These are phyloP conservation scores for Aureobasidium sp. DNA, from an alignment of 2,329 filamentous ascomycete genomes.

Conservation along the genomic window DNA sequence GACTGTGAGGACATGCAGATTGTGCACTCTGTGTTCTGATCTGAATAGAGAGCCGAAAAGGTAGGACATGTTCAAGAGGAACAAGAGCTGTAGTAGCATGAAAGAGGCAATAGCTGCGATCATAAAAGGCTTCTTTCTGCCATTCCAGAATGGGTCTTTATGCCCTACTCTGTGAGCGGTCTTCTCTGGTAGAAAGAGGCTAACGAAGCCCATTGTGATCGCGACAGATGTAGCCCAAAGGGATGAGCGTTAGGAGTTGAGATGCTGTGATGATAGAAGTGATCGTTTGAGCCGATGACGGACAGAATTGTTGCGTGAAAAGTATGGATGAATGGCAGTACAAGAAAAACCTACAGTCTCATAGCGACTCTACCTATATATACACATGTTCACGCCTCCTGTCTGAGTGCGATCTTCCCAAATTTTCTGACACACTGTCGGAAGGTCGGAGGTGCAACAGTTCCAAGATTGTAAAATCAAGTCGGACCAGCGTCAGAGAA, in stretches of 20 bases:
- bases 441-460: not conserved
- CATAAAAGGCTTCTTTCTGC: slow-evolving; percentile 18
- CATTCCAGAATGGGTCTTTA: slow-evolving; percentile 16
- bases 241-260: not conserved
- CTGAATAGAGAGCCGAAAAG: slow-evolving; percentile 24
- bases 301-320: not conserved
- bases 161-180: not conserved
- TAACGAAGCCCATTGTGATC: not conserved
- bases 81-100: slow-evolving; percentile 22
- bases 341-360: not conserved
- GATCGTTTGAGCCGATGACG: not conserved
- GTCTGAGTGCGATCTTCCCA: not conserved
- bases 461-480: slow-evolving; percentile 1
- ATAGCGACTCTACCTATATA: not conserved
- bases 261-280: not conserved
- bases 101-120: slow-evolving; percentile 14
- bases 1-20: slow-evolving; percentile 25
- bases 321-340: not conserved
- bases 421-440: not conserved
- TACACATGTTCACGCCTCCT: not conserved
- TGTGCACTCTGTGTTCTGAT: slow-evolving; percentile 19
- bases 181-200: slow-evolving; percentile 3
- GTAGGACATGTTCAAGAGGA: slow-evolving; percentile 23
- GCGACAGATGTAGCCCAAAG: no score
- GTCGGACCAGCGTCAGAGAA: slow-evolving; percentile 7